A percentile compares a stretch with the other conserved stretches of the same genome.
Evolutionary conservation across 345 rosid species (phyloP).

Genomic region (Hirschfeldia incana): DNA sequence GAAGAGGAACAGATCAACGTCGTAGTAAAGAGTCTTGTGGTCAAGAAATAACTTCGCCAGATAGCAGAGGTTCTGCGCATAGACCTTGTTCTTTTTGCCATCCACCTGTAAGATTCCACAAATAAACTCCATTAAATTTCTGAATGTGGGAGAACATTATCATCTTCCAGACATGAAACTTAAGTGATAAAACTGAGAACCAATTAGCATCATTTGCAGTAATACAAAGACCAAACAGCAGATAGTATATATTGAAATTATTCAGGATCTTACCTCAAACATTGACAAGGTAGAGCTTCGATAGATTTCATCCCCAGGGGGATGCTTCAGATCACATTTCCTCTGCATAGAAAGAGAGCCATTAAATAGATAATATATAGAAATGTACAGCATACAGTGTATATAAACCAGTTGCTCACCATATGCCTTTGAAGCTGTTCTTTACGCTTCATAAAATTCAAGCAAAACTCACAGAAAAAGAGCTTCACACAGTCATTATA

Average conservation of each 20-base stretch:
- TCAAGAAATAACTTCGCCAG: constrained; percentile 96
- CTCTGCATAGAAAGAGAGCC: constrained; percentile 45
- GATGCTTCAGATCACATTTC: constrained; percentile 97
- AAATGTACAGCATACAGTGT: background rate
- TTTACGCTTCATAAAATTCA: constrained; percentile 97
- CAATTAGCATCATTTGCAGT: constrained; percentile 30
- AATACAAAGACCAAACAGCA: constrained; percentile 20
- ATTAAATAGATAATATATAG: background rate
- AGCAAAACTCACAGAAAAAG: constrained; percentile 98
- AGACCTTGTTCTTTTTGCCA: constrained; percentile 98
- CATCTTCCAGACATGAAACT: background rate
- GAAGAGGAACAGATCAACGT: constrained; percentile 92
- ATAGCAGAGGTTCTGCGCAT: constrained; percentile 98
- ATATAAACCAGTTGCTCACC: constrained; percentile 55
- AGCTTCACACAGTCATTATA: constrained; percentile 93
- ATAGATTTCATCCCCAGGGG: constrained; percentile 99
- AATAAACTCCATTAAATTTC: background rate
- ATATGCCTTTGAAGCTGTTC: constrained; percentile 99
- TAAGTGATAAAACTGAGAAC: constrained; percentile 1
- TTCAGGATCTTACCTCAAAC: constrained; percentile 74
- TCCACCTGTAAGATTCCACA: constrained; percentile 44
- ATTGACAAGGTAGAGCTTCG: constrained; percentile 95
- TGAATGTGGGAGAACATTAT: constrained; percentile 7
- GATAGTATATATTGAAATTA: background rate
- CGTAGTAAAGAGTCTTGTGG: constrained; percentile 98